A percentile compares a stretch with the other conserved stretches of the same genome.
These are phyloP conservation scores for Tricholoma flavovirens DNA, from an alignment of 768 basidiomycete genomes.

Conservation along the genomic window DNA sequence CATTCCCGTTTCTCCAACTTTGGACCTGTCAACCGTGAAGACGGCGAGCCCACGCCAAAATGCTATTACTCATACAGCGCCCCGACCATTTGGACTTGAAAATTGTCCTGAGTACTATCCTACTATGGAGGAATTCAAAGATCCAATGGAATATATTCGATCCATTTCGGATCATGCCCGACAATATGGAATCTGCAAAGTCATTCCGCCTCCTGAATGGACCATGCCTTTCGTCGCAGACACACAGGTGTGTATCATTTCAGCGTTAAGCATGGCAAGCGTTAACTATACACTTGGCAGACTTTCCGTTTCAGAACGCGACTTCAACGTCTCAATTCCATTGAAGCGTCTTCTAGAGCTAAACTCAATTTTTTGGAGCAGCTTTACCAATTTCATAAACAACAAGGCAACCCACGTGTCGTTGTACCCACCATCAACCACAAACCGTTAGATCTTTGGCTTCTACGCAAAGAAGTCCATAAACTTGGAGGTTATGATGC, in stretches of 20 bases:
- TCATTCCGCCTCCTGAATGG: slow-evolving; percentile 91
- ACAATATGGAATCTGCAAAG: slow-evolving; percentile 89
- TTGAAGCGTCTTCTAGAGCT: slow-evolving; percentile 94
- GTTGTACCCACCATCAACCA: slow-evolving; percentile 93
- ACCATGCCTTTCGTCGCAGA: slow-evolving; percentile 94
- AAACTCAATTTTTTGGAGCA: slow-evolving; percentile 97
- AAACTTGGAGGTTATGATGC: slow-evolving; percentile 83
- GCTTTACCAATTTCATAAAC: slow-evolving; percentile 93
- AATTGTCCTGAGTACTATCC: slow-evolving; percentile 92
- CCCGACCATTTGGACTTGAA: slow-evolving; percentile 77
- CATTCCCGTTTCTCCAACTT: slow-evolving; percentile 53
- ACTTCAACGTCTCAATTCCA: slow-evolving; percentile 89
- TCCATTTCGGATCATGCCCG: slow-evolving; percentile 67
- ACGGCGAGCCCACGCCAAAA: slow-evolving; percentile 47
- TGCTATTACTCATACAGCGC: slow-evolving; percentile 28
- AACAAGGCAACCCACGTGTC: slow-evolving; percentile 87
- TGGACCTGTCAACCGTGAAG: slow-evolving; percentile 72
- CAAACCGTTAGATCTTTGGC: slow-evolving; percentile 90
- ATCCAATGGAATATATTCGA: slow-evolving; percentile 91
- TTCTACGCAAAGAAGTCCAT: slow-evolving; percentile 86
- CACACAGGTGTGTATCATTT: slow-evolving; percentile 63
- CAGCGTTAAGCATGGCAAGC: slow-evolving; percentile 38
- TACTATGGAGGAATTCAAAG: slow-evolving; percentile 84
- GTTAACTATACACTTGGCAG: slow-evolving; percentile 33
- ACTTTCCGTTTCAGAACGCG: slow-evolving; percentile 94